A percentile compares a stretch with the other conserved stretches of the same genome.
phyloP scores from a whole-genome alignment of 2,329 filamentous ascomycete species.

The Xylariaceae sp. region DNA sequence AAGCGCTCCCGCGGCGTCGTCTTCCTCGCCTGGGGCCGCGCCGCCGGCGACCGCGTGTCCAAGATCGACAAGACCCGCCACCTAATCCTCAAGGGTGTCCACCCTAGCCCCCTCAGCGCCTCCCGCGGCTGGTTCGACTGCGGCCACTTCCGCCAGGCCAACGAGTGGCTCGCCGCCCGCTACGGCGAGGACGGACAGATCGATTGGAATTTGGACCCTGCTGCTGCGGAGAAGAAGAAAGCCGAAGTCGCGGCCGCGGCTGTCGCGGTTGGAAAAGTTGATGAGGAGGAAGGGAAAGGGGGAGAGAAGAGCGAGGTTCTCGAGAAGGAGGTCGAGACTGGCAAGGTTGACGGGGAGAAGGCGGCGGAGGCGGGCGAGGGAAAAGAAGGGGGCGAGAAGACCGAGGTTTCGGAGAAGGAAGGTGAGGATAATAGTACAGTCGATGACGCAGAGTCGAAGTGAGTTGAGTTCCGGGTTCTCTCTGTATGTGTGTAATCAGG shows the following conservation, averaged over 20 bases:
- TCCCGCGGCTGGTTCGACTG: constrained; percentile 80
- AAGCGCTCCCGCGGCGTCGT: constrained; percentile 81
- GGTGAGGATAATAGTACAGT: background rate
- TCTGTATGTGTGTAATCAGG: background rate
- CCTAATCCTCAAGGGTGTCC: constrained; percentile 81
- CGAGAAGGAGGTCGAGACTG: constrained; percentile 35
- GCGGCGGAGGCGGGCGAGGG: background rate
- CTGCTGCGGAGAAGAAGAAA: constrained; percentile 28
- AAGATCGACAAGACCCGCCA: constrained; percentile 75
- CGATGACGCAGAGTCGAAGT: constrained; percentile 2
- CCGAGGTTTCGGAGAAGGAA: background rate
- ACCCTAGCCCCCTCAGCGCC: constrained; percentile 92
- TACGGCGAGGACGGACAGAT: constrained; percentile 83
- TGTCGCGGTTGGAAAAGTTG: constrained; percentile 30
- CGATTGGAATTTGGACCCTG: constrained; percentile 72
- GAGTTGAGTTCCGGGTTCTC: background rate
- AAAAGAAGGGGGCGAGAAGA: background rate
- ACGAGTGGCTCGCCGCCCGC: constrained; percentile 77
- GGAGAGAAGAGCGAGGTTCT: constrained; percentile 36
- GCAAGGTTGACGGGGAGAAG: constrained; percentile 8
- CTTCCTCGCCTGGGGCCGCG: constrained; percentile 91
- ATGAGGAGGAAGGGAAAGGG: constrained; percentile 27
- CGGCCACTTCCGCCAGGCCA: constrained; percentile 78
- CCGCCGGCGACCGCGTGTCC: constrained; percentile 77
- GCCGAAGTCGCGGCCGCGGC: constrained; percentile 23